These are phyloP conservation scores for Camelina hispida DNA, from an alignment of 345 rosid species.

Conservation along the genomic window DNA sequence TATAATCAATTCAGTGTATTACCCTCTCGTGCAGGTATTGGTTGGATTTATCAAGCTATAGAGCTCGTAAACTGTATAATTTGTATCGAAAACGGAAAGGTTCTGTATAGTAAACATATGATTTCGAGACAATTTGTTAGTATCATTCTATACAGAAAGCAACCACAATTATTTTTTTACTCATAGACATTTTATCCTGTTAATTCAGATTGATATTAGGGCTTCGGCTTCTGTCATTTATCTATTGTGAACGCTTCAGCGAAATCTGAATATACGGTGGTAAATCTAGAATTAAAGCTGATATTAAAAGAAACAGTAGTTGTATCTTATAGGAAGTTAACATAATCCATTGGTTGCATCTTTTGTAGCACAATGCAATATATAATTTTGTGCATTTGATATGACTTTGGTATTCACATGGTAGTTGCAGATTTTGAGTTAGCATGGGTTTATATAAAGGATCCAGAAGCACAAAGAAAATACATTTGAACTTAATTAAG, in stretches of 20 bases:
- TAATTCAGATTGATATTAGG: background rate
- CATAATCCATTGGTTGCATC: constrained; percentile 8
- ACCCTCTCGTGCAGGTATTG: constrained; percentile 27
- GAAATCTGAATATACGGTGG: background rate
- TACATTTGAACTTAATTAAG: constrained; percentile 29
- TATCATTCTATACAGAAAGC: background rate
- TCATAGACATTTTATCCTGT: background rate
- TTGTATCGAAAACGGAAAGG: background rate
- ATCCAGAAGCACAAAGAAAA: constrained; percentile 18
- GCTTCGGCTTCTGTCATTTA: background rate
- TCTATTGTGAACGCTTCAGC: background rate
- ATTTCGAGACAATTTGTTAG: background rate
- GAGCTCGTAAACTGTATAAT: background rate
- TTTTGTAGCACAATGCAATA: constrained; percentile 6
- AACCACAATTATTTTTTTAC: no score
- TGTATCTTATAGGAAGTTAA: background rate
- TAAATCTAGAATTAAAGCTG: background rate
- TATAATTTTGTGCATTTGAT: background rate
- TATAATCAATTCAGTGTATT: constrained; percentile 19
- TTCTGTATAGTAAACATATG: background rate
- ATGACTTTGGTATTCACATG: constrained; percentile 6
- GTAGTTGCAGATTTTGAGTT: constrained; percentile 23
- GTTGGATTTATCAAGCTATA: constrained; percentile 16
- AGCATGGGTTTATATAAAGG: constrained; percentile 31
- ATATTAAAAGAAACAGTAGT: background rate